phyloP scores from a whole-genome alignment of 768 basidiomycete genomes.

The Paxillus rubicundulus region DNA sequence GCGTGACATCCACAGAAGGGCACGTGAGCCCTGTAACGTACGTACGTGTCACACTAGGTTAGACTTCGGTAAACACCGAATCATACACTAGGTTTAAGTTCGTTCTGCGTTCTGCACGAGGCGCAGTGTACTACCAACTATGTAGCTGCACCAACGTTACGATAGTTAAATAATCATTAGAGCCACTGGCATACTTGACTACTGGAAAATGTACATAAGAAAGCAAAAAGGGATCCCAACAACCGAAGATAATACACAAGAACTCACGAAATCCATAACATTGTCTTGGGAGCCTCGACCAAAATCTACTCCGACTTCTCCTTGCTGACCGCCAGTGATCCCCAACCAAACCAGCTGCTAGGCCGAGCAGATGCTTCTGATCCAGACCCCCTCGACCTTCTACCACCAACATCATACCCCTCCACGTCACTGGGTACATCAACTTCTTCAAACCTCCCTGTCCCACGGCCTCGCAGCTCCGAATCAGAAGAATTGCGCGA shows the following conservation, averaged over 20 bases:
- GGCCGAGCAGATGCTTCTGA: constrained; percentile 27
- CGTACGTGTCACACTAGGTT: too few relatives aligned
- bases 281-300: not conserved
- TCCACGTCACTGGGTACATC: constrained; percentile 72
- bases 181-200: not conserved
- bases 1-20: too few relatives aligned
- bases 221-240: not conserved
- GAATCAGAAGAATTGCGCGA: constrained; percentile 42
- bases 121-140: too few relatives aligned
- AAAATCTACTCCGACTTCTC: constrained; percentile 20
- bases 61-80: too few relatives aligned
- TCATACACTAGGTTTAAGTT: too few relatives aligned
- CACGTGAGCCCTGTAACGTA: too few relatives aligned
- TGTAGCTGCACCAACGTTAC: not conserved
- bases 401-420: constrained; percentile 46
- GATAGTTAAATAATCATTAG: not conserved
- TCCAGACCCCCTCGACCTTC: constrained; percentile 13
- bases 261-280: not conserved
- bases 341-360: constrained; percentile 35
- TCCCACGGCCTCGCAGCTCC: constrained; percentile 46
- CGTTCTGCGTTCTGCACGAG: too few relatives aligned
- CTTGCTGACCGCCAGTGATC: constrained; percentile 19
- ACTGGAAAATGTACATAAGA: not conserved
- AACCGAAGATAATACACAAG: not conserved
- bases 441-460: constrained; percentile 61